phyloP scores from a whole-genome alignment of 208 protist genomes.

The Naegleria gruberi region DNA sequence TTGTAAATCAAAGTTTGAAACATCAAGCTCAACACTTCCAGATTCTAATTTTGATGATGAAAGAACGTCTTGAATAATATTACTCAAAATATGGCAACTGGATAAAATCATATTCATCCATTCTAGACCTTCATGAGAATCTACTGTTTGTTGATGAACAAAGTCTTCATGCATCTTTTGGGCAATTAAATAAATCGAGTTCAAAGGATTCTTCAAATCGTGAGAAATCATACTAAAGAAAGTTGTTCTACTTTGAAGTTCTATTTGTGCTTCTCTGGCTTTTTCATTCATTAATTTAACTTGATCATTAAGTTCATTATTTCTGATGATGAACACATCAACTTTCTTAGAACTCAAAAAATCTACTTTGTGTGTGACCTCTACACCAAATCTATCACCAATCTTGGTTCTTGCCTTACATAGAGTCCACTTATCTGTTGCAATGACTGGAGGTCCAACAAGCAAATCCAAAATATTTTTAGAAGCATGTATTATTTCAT shows the following conservation, averaged over 20 bases:
- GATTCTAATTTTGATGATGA: constrained; percentile 9
- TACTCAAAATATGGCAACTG: constrained; percentile 18
- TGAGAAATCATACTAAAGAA: constrained; percentile 18
- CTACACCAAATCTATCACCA: not conserved
- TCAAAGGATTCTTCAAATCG: constrained; percentile 13
- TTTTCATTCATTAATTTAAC: not conserved
- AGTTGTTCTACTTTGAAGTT: not conserved
- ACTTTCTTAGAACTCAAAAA: not conserved
- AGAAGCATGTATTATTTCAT: not conserved
- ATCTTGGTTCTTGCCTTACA: not conserved
- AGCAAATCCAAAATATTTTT: not conserved
- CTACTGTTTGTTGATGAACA: not conserved
- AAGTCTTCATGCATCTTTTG: constrained; percentile 3
- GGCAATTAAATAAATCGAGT: constrained; percentile 15
- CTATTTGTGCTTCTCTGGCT: not conserved
- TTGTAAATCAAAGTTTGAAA: not conserved
- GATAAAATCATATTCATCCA: not conserved
- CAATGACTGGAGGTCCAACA: not conserved
- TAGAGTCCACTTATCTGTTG: not conserved
- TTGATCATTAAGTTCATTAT: not conserved
- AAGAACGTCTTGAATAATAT: constrained; percentile 2
- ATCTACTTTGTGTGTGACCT: not conserved
- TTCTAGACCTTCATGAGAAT: not conserved
- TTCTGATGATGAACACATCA: not conserved
- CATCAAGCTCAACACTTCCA: not conserved